These are phyloP conservation scores for Asterochloris sp. DNA, from an alignment of 139 green algal genomes.

Conservation along the genomic window DNA sequence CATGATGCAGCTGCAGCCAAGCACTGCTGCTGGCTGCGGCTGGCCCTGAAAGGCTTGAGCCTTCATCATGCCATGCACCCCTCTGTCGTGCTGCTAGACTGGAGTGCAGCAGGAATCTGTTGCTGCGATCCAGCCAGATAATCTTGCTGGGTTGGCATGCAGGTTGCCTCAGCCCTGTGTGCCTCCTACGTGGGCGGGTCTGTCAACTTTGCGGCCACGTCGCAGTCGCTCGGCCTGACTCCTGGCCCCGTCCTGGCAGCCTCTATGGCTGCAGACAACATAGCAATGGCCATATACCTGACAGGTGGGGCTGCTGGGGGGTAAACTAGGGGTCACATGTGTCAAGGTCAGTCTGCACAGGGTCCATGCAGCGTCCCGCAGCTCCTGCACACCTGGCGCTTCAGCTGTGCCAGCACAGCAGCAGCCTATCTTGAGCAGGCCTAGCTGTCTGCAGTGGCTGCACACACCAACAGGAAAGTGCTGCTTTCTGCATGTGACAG, in stretches of 20 bases:
- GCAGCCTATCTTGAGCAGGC: too few relatives aligned
- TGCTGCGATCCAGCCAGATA: too few relatives aligned
- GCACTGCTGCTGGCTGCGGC: too few relatives aligned
- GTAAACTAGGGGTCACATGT: neutral
- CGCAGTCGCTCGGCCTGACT: conserved; percentile 34
- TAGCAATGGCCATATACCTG: conserved; percentile 70
- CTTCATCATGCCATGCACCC: neutral
- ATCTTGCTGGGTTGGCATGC: neutral
- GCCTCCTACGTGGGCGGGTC: conserved; percentile 77
- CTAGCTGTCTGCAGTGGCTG: too few relatives aligned
- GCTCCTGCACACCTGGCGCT: too few relatives aligned
- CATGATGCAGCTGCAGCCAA: too few relatives aligned
- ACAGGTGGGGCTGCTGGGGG: neutral
- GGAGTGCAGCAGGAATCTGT: neutral
- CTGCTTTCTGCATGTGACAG: too few relatives aligned
- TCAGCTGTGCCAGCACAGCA: too few relatives aligned
- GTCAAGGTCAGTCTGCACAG: too few relatives aligned
- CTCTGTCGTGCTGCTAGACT: neutral
- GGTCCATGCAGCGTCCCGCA: too few relatives aligned
- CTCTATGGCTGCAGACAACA: conserved; percentile 74
- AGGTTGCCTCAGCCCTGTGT: conserved; percentile 61
- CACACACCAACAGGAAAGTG: too few relatives aligned
- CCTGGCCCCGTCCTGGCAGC: conserved; percentile 37
- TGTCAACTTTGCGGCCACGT: conserved; percentile 78
- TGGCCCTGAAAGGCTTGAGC: neutral